These are phyloP conservation scores for Saccharomycopsis crataegensis DNA, from an alignment of 1,139 yeast species.

Conservation along the genomic window DNA sequence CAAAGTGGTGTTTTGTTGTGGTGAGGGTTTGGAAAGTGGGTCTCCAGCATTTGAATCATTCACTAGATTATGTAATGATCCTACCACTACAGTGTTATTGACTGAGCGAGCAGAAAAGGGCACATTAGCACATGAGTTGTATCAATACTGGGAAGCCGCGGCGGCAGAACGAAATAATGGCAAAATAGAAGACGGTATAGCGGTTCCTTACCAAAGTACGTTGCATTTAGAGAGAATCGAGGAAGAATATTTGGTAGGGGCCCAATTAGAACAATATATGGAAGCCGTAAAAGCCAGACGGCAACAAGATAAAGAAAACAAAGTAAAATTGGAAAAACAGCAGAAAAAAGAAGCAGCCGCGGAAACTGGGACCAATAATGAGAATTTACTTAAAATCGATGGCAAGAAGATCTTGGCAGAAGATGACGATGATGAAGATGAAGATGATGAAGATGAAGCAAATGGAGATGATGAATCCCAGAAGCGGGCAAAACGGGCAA, in stretches of 20 bases:
- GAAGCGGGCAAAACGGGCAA: constrained; percentile 13
- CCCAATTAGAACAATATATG: constrained; percentile 43
- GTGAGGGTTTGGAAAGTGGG: constrained; percentile 60
- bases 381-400: background rate
- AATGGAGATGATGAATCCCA: constrained; percentile 26
- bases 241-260: constrained; percentile 45
- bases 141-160: constrained; percentile 48
- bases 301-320: constrained; percentile 21
- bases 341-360: constrained; percentile 20
- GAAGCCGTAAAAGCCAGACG: constrained; percentile 37
- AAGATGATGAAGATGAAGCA: constrained; percentile 30
- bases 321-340: constrained; percentile 23
- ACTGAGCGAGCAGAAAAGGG: constrained; percentile 52
- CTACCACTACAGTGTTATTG: constrained; percentile 60
- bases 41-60: constrained; percentile 54
- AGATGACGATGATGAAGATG: constrained; percentile 27
- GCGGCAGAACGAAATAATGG: constrained; percentile 35
- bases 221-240: constrained; percentile 31
- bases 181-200: constrained; percentile 46
- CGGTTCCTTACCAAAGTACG: constrained; percentile 44
- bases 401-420: constrained; percentile 20
- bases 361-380: background rate
- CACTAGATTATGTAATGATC: constrained; percentile 51
- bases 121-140: constrained; percentile 40
- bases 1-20: constrained; percentile 76